A percentile compares a stretch with the other conserved stretches of the same genome.
Conservation (phyloP, 164 flowering plant species). For the Dillenia suffruticosa region DNA sequence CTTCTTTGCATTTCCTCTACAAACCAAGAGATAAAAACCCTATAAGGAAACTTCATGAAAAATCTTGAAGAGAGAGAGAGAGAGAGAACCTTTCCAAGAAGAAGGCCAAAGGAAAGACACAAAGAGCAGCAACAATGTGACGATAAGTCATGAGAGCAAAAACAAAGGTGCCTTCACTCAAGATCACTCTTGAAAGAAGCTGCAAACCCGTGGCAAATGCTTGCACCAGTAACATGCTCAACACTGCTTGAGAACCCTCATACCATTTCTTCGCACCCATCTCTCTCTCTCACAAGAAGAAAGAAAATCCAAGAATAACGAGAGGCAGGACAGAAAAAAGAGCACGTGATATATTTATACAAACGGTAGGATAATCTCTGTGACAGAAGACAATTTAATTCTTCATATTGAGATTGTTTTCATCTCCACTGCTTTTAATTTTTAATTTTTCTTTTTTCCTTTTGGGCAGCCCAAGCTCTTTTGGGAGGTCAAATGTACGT, state of each 20-base stretch:
- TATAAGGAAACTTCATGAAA: neutral
- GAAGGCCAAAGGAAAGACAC: constrained; percentile 45
- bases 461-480: too few relatives aligned
- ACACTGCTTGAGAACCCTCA: constrained; percentile 8
- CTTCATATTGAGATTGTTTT: too few relatives aligned
- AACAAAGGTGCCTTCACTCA: constrained; percentile 39
- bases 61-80: neutral
- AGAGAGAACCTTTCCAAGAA: constrained; percentile 33
- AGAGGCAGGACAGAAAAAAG: too few relatives aligned
- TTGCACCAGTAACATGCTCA: constrained; percentile 47
- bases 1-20: constrained; percentile 25
- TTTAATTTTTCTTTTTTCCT: too few relatives aligned
- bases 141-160: constrained; percentile 52
- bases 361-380: too few relatives aligned
- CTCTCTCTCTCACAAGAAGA: neutral
- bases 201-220: constrained; percentile 37
- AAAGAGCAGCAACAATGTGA: constrained; percentile 41
- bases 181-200: constrained; percentile 32
- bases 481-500: too few relatives aligned
- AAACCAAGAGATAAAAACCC: neutral
- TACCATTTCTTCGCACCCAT: constrained; percentile 10
- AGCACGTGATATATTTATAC: too few relatives aligned
- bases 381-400: too few relatives aligned
- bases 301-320: neutral
- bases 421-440: too few relatives aligned